Evolutionary conservation across 129 eudicot genomes (phyloP), one percentile per base, ranked within the genome.

Genomic region (Tagetes patula): DNA sequence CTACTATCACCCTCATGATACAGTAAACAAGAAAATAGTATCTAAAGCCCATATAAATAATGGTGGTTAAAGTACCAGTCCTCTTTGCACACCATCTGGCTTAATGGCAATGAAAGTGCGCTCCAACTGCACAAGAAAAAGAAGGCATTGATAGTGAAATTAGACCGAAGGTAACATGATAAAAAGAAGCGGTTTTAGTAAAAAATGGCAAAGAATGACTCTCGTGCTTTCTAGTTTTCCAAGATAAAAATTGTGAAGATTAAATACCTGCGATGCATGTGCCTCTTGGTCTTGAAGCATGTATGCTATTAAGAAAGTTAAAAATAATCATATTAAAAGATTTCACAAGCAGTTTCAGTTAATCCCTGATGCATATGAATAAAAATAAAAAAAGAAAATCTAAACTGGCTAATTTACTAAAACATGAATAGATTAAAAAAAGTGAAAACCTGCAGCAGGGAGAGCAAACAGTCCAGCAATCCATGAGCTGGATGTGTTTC

Each of bases 71-170:
- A 32, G 58, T 90, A 95, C 99, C 91, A 88, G 77, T 73, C 97
- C 99, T 82, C 99, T 90, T 78, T 95, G 99, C 36, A 95, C 99
- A 79, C 99, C 99, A 77, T 95, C 99, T 50, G 97, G 97, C 82
- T 95, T 95, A 85, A 95, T 95, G 59, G 97, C 97, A 73, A 95
- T 95, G 83, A 95, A 95, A 73, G 94, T 88, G 65, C 96, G 86
- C 87, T 95, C 99, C 88, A 85, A 77, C 99, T 95, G 72, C 20
- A 72, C n/a, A 42, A 13, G 30, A 70, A 73, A 76, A 5, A 73
- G 3, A 58, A 33, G 41, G 20, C 41, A 13, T 69, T 70, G 76
- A 32, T 61, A 14, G 1, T 65, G 38, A 43, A 43, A 43, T 43
- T 43, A 2, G 41, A 43, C 48, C 8, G 48, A 39, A 6, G 48